phyloP scores from a whole-genome alignment of 2,329 filamentous ascomycete genomes.

The Zarea fungicola region DNA sequence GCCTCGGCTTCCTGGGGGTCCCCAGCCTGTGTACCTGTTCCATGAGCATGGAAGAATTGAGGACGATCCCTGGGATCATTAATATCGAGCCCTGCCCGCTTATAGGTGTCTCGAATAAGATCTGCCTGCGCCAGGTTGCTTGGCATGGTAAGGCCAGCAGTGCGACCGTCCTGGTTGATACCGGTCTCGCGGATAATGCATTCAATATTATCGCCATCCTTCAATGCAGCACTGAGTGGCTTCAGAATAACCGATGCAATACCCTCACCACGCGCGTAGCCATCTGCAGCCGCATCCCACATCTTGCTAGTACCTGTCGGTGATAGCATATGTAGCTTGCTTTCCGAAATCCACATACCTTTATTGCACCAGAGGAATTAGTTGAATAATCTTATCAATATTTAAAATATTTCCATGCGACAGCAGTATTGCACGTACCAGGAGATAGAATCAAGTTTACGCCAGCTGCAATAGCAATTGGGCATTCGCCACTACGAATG shows the following conservation, averaged over 20 bases:
- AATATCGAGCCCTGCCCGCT: constrained; percentile 30
- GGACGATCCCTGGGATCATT: constrained; percentile 21
- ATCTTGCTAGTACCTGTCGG: constrained; percentile 28
- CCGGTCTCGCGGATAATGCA: constrained; percentile 42
- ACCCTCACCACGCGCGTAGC: constrained; percentile 50
- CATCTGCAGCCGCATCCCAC: constrained; percentile 40
- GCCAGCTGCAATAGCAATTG: constrained; percentile 35
- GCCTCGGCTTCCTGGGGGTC: constrained; percentile 47
- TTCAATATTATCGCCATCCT: constrained; percentile 46
- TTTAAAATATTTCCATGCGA: too few relatives aligned
- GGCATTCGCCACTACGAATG: constrained; percentile 17
- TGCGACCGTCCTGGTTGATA: constrained; percentile 48
- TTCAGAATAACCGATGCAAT: constrained; percentile 43
- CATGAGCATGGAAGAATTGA: constrained; percentile 40
- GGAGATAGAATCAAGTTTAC: constrained; percentile 18
- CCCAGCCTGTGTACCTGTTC: constrained; percentile 26
- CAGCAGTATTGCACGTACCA: constrained; percentile 4
- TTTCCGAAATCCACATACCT: constrained; percentile 17
- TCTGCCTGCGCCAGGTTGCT: constrained; percentile 35
- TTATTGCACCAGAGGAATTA: background rate
- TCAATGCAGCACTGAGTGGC: constrained; percentile 35
- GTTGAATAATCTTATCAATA: background rate
- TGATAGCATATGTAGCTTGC: constrained; percentile 41
- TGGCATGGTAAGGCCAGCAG: constrained; percentile 51
- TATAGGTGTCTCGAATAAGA: constrained; percentile 34